Evolutionary conservation across 805 yeast species (phyloP).

Genomic region (Wickerhamiella australiensis): DNA sequence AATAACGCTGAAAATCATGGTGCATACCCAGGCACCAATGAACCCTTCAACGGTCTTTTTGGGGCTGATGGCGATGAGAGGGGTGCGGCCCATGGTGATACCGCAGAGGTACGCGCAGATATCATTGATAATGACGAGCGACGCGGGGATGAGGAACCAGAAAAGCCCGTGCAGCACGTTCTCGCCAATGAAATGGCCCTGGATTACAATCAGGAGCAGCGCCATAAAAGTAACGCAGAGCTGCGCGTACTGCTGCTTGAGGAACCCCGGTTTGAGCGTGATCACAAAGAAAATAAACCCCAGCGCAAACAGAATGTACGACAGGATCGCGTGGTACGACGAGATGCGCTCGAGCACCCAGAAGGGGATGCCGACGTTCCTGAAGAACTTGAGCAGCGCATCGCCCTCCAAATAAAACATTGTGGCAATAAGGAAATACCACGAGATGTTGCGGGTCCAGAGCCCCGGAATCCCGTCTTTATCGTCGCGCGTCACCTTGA

Average conservation of each 20-base stretch:
- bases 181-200: slow-evolving; percentile 82
- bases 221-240: slow-evolving; percentile 92
- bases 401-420: slow-evolving; percentile 84
- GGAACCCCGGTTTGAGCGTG: slow-evolving; percentile 76
- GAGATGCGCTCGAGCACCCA: slow-evolving; percentile 47
- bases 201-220: slow-evolving; percentile 75
- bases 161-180: slow-evolving; percentile 82
- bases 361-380: slow-evolving; percentile 40
- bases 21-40: slow-evolving; percentile 94
- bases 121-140: slow-evolving; percentile 86
- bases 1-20: slow-evolving; percentile 58
- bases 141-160: slow-evolving; percentile 89
- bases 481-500: slow-evolving; percentile 71
- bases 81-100: slow-evolving; percentile 88
- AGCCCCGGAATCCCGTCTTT: slow-evolving; percentile 57
- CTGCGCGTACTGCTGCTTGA: slow-evolving; percentile 87
- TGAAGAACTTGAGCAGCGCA: slow-evolving; percentile 57
- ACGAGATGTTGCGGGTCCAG: slow-evolving; percentile 68
- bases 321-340: slow-evolving; percentile 68
- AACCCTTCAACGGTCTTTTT: slow-evolving; percentile 97
- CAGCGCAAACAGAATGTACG: slow-evolving; percentile 69
- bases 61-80: slow-evolving; percentile 85
- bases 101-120: slow-evolving; percentile 96
- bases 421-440: slow-evolving; percentile 86
- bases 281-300: slow-evolving; percentile 87